These are phyloP conservation scores for Naganishia friedmannii DNA, from an alignment of 768 basidiomycete genomes.

Conservation along the genomic window DNA sequence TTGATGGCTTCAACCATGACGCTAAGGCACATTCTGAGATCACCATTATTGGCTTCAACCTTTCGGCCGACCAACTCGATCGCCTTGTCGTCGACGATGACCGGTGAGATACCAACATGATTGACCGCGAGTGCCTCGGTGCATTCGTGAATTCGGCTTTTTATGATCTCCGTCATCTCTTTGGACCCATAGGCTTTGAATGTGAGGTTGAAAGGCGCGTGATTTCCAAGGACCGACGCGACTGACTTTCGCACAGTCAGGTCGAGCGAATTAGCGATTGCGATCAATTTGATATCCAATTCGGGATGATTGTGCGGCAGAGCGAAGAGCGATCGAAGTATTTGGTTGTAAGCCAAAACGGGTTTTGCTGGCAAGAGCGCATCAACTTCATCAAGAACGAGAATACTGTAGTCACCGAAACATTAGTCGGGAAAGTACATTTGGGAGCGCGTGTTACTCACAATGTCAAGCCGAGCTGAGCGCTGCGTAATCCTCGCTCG, in stretches of 20 bases:
- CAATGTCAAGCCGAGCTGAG: constrained; percentile 18
- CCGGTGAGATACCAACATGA: constrained; percentile 20
- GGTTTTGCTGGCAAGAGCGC: constrained; percentile 48
- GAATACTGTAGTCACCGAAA: constrained; percentile 35
- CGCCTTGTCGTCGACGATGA: constrained; percentile 49
- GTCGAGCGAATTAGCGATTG: constrained; percentile 54
- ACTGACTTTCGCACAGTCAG: constrained; percentile 49
- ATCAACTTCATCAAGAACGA: constrained; percentile 53
- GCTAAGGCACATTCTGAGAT: constrained; percentile 50
- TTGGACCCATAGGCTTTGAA: constrained; percentile 49
- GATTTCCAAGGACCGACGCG: constrained; percentile 40
- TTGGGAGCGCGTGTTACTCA: constrained; percentile 20
- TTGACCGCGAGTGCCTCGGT: constrained; percentile 10
- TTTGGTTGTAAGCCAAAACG: constrained; percentile 35
- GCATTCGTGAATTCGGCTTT: constrained; percentile 39
- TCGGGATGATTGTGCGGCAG: constrained; percentile 37
- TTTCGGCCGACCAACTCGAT: constrained; percentile 50
- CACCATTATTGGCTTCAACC: constrained; percentile 52
- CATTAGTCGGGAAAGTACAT: background rate
- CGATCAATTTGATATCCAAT: constrained; percentile 44
- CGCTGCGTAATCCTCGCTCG: constrained; percentile 30
- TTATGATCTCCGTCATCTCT: constrained; percentile 50
- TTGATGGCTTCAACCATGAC: constrained; percentile 45
- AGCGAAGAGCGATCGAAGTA: constrained; percentile 48
- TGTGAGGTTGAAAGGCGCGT: constrained; percentile 43